Base-by-base conservation (phyloP, 768 basidiomycete species). In the Termitomyces sp. region DNA sequence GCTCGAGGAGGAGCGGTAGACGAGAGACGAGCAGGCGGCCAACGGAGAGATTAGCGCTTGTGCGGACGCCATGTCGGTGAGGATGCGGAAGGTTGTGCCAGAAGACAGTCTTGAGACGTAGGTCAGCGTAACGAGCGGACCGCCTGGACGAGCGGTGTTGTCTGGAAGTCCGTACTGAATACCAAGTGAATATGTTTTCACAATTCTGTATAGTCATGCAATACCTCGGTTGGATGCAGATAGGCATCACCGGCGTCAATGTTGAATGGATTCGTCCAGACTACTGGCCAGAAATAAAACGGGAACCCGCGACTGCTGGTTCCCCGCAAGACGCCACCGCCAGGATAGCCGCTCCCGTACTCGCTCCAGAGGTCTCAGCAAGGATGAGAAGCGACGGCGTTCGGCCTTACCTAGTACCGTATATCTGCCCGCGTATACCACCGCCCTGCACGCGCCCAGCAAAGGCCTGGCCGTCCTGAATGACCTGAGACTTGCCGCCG, bases 281-380 rank as follows among this genome's bases (percentile, higher is more conserved):
- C 30, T 10, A 58, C 36, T 3, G 60, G 60, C 60, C 60, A 61
- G 16, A 61, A 61, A 24, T 61, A 61, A 26, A 61, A 61, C 3
- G 60, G 60, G n/a, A 61, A 61, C 18, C 56, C 56, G 36, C 60
- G 60, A 18, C 45, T 30, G 32, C 8, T 36, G 5, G 52, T 54
- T 26, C 60, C 60, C 10, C 56, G 60, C 22, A 50, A 7, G 16
- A 24, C 24, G 5, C 40, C 53, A n/a, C 47, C 52, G 11, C 20
- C 26, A 13, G 60, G 60, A 24, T 61, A 61, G 10, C 60, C 60
- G n/a, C 60, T 61, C 6, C 60, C 60, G 14, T 61, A 61, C 14
- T 46, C 54, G 43, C 55, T 56, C 11, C 3, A 41, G 40, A 30
- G 33, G 35, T 40, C 32, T 50, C 40, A 51, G 35, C 16, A 24